Percentiles rank a stretch among this genome's conserved stretches.
These are phyloP conservation scores for Microsporum ferrugineum DNA, from an alignment of 2,329 filamentous ascomycete genomes.

Conservation along the genomic window DNA sequence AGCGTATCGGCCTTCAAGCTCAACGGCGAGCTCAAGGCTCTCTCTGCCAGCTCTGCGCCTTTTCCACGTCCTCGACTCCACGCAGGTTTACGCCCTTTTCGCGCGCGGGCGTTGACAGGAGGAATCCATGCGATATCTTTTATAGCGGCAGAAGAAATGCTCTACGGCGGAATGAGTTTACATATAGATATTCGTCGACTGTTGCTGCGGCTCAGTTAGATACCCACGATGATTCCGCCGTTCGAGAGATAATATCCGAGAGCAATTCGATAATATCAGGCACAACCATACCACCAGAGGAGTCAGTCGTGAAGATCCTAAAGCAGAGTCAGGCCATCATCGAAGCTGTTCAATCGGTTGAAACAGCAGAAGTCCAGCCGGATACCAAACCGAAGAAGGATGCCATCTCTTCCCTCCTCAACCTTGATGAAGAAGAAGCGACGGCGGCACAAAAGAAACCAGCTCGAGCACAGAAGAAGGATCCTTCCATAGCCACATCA, in stretches of 20 bases:
- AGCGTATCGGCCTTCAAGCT: slow-evolving; percentile 24
- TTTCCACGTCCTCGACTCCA: slow-evolving; percentile 19
- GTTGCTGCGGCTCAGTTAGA: background rate
- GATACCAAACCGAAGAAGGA: slow-evolving; percentile 18
- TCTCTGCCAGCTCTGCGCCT: slow-evolving; percentile 31
- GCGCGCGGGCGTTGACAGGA: background rate
- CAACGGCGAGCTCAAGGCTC: slow-evolving; percentile 20
- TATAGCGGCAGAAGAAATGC: background rate
- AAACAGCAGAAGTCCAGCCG: background rate
- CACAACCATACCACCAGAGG: slow-evolving; percentile 26
- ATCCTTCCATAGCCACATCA: slow-evolving; percentile 23
- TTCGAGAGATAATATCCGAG: slow-evolving; percentile 24
- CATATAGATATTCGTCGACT: slow-evolving; percentile 4
- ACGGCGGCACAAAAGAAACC: slow-evolving; percentile 12
- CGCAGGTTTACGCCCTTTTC: background rate
- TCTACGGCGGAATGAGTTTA: background rate
- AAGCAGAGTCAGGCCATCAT: slow-evolving; percentile 26
- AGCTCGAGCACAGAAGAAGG: slow-evolving; percentile 18
- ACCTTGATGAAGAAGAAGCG: slow-evolving; percentile 22
- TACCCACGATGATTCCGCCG: slow-evolving; percentile 14
- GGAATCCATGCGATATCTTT: background rate
- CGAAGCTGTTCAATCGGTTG: slow-evolving; percentile 19
- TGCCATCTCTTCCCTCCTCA: slow-evolving; percentile 32
- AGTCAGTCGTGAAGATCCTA: slow-evolving; percentile 25
- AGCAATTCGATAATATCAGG: slow-evolving; percentile 21